Evolutionary conservation across 1,139 yeast genomes (phyloP), one percentile per base, ranked within the genome.

Genomic region (Sugiyamaella sp.): DNA sequence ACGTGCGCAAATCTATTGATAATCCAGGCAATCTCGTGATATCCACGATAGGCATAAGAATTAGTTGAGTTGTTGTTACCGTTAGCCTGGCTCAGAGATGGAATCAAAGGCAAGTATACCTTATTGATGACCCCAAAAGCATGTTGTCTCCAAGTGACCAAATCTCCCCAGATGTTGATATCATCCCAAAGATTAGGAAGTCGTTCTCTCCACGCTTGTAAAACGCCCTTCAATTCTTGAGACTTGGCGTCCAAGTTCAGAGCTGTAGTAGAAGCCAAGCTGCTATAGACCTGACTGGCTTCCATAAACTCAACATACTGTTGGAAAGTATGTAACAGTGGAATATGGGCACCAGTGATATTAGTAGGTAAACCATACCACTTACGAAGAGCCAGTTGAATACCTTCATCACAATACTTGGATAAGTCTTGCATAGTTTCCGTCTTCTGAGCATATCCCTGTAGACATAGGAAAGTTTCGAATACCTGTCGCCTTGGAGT

Each of bases 1-100:
- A 93, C 98, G 73, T 95, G 99, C 0, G 99, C 99, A 77, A 95
- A 95, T 56, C 99, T 76, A 71, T 95, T 95, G 65, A 95, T 93
- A 10, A 95, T 97, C 98, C 99, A 95, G 1, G 99, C 99, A 68
- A 93, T 90, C 71, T 95, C 99, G 69, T 95, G 99, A 73, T 89
- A 95, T 1, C 99, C 99, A 60, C 99, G 80, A 70, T 90, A 95
- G 1, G 97, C 98, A 67, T 89, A 90, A 0, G 97, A 89, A 62
- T 88, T 89, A 12, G 90, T 88, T 66, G 86, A 87, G 20, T 42
- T 37, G 43, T 32, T 38, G 17, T 43, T 42, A 24, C 85, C 81
- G 60, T 82, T 84, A 2, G 85, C 79, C 64, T 86, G 95, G 63
- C 87, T 96, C 51, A 89, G 72, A 1, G 89, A 84, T 1, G 97